Conservation (phyloP, 2,329 filamentous ascomycete species). For the Helminthosporium solani region DNA sequence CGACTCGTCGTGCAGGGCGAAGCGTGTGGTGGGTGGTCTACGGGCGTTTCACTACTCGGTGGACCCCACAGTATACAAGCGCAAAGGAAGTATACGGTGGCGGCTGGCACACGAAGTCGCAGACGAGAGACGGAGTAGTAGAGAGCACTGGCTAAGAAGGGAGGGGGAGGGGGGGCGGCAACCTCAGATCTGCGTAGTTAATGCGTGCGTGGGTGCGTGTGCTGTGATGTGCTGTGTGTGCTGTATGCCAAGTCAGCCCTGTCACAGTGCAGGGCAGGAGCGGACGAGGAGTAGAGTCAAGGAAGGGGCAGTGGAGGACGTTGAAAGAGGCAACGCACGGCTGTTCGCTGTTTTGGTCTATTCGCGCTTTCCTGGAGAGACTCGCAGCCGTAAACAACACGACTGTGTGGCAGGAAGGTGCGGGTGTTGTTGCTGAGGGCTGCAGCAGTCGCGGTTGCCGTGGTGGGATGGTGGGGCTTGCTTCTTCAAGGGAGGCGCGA, state of each 20-base stretch:
- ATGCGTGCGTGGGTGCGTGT: too few relatives aligned
- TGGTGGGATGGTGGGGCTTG: constrained; percentile 20
- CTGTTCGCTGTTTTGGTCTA: neutral
- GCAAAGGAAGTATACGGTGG: constrained; percentile 9
- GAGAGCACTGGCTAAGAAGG: constrained; percentile 12
- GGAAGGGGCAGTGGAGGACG: constrained; percentile 2
- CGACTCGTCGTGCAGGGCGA: neutral
- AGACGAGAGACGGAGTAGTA: constrained; percentile 4
- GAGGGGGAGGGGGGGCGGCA: constrained; percentile 19
- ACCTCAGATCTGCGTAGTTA: too few relatives aligned
- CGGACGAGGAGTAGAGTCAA: neutral
- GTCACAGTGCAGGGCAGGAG: constrained; percentile 1
- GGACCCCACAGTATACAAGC: constrained; percentile 8
- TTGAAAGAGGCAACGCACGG: constrained; percentile 1
- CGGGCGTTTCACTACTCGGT: neutral
- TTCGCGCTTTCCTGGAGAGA: constrained; percentile 8
- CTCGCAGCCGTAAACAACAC: constrained; percentile 6
- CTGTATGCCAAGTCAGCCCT: constrained; percentile 20
- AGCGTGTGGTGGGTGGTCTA: neutral
- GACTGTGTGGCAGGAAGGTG: constrained; percentile 7
- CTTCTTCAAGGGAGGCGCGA: neutral
- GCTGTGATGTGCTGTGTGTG: too few relatives aligned
- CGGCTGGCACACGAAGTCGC: constrained; percentile 11
- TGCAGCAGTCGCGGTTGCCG: constrained; percentile 1
- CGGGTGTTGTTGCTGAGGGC: constrained; percentile 6